Evolutionary conservation across 83 land plant species (phyloP).

Genomic region (Larix sibirica): DNA sequence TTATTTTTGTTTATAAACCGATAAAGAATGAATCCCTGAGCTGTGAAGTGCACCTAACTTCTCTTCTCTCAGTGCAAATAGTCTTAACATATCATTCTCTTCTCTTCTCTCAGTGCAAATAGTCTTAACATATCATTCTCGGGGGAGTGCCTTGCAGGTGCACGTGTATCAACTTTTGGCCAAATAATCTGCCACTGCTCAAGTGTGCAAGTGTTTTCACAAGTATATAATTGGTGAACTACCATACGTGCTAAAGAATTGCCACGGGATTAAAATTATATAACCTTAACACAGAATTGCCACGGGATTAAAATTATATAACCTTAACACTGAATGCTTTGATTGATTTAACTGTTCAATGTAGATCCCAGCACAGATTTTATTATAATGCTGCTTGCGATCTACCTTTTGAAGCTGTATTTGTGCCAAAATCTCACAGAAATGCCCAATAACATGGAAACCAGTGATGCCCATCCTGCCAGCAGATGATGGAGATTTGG

Average conservation of each 20-base stretch:
- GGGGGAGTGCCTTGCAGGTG: too few species aligned
- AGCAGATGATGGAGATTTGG: background rate
- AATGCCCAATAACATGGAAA: background rate
- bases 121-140: too few species aligned
- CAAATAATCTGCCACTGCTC: background rate
- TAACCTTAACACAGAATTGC: background rate
- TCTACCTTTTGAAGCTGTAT: background rate
- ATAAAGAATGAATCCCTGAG: too few species aligned
- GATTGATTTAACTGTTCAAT: background rate
- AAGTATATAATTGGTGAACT: background rate
- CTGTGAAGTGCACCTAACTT: too few species aligned
- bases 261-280: background rate
- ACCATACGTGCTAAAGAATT: background rate
- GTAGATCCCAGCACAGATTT: background rate
- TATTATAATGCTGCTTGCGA: background rate
- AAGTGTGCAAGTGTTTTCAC: background rate
- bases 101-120: too few species aligned
- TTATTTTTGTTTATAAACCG: too few species aligned
- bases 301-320: background rate
- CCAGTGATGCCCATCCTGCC: background rate
- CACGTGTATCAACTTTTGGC: too few species aligned
- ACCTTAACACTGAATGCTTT: background rate
- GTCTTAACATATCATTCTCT: too few species aligned
- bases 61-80: too few species aligned
- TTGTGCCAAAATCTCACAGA: background rate